Evolutionary conservation across 208 protist genomes (phyloP), one percentile per base, ranked within the genome.

Genomic region (Sergeia podlipaevii): DNA sequence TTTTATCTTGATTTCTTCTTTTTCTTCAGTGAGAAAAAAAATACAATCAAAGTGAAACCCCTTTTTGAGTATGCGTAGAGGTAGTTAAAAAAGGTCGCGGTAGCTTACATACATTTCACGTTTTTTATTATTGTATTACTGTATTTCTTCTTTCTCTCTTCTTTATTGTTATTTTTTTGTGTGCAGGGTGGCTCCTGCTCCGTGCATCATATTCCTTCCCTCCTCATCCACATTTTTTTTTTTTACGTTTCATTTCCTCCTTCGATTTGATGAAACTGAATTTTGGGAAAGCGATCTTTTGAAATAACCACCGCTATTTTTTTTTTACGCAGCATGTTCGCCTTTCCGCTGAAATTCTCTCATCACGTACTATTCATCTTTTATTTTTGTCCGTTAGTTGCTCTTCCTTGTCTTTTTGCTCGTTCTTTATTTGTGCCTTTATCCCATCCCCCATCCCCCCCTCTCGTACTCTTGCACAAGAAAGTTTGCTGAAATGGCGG

Each of bases 331-430:
- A 18, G 5, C 3, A 32, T 43, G 42, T 43, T 42, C 44, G 42
- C 44, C 8, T 43, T 56, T 52, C 13, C 18, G 2, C 4, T 33
- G 46, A 10, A 49, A 15, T 4, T 23, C 2, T 49, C 2, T 21
- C 33, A 42, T 44, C n/a, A 44, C 23, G n/a, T 44, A 5, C 5
- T 8, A 4, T 48, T 5, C 18, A 33, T 3, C 34, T 59, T 59
- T 59, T 27, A 38, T 48, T 59, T 45, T 59, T 47, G 32, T 37
- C 8, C 29, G 20, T 43, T 42, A 23, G 27, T 58, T 58, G 5
- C 32, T 36, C 4, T 15, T 20, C 3, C 5, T 44, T 41, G 34
- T 13, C n/a, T 6, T 30, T 52, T 20, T 11, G 6, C 21, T 55
- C 32, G 33, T 21, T 55, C 17, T 43, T 15, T n/a, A n/a, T n/a